phyloP scores from a whole-genome alignment of 306 rosid genomes.

The Trifolium pratense region DNA sequence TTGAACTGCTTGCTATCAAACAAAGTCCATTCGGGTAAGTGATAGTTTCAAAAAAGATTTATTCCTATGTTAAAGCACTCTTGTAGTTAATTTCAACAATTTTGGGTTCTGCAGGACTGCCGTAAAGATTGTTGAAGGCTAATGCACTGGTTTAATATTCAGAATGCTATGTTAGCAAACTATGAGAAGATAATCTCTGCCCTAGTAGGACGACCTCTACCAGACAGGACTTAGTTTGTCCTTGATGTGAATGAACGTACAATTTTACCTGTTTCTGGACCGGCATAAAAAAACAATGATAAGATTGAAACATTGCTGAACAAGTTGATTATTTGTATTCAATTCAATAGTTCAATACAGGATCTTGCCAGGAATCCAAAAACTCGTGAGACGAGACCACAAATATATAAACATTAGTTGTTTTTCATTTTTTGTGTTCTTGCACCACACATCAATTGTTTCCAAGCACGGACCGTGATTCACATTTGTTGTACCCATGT shows the following conservation, averaged over 20 bases:
- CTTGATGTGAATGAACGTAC: constrained; percentile 11
- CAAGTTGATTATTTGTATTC: background rate
- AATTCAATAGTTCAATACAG: background rate
- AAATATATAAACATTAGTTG: constrained; percentile 1
- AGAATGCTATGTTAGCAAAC: constrained; percentile 12
- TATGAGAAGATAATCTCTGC: constrained; percentile 14
- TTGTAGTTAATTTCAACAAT: constrained; percentile 37
- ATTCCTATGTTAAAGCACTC: background rate
- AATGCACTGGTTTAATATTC: constrained; percentile 34
- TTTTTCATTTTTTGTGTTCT: constrained; percentile 18
- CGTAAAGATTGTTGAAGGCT: constrained; percentile 90
- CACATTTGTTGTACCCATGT: background rate
- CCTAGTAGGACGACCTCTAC: background rate
- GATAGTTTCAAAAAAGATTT: constrained; percentile 9
- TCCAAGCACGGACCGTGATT: background rate
- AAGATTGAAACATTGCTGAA: background rate
- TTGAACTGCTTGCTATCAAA: constrained; percentile 86
- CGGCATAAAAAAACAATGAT: background rate
- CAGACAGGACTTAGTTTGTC: background rate
- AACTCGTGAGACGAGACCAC: constrained; percentile 2
- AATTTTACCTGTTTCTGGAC: constrained; percentile 22
- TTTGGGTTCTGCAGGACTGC: constrained; percentile 63
- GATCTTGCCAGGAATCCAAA: constrained; percentile 1
- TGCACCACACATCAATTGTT: background rate
- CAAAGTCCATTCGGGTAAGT: constrained; percentile 96